Evolutionary conservation across 2,329 filamentous ascomycete genomes (phyloP).

Genomic region (Echinosphaeria canescens): DNA sequence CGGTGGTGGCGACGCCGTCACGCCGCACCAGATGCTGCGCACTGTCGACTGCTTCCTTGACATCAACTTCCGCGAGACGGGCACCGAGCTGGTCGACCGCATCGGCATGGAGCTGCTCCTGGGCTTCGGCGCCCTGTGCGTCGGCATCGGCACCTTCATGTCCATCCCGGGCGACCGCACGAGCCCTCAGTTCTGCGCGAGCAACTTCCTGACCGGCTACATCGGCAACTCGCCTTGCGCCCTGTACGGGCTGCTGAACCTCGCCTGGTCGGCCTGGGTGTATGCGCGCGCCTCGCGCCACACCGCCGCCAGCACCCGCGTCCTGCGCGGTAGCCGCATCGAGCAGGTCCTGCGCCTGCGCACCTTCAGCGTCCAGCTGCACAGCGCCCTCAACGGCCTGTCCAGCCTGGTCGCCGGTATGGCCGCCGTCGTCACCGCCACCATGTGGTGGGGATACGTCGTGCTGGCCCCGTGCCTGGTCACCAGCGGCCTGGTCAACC

Average conservation of each 20-base stretch:
- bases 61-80: constrained; percentile 23
- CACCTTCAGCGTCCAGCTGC: constrained; percentile 18
- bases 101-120: constrained; percentile 26
- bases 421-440: constrained; percentile 25
- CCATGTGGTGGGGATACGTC: constrained; percentile 28
- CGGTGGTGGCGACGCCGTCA: no score
- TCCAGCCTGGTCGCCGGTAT: constrained; percentile 23
- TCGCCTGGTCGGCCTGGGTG: constrained; percentile 18
- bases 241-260: constrained; percentile 23
- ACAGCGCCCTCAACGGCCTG: constrained; percentile 19
- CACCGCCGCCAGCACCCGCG: constrained; percentile 6
- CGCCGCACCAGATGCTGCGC: no score
- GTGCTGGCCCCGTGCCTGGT: constrained; percentile 26
- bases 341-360: constrained; percentile 12
- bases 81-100: constrained; percentile 26
- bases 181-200: constrained; percentile 14
- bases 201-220: constrained; percentile 31
- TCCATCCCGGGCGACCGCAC: constrained; percentile 25
- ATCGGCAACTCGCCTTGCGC: constrained; percentile 28
- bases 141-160: constrained; percentile 27
- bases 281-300: constrained; percentile 20
- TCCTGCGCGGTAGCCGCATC: constrained; percentile 8
- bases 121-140: constrained; percentile 23
- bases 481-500: constrained; percentile 20
- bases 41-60: constrained; percentile 15